Evolutionary conservation across 257 asterid species (phyloP), one percentile per base, ranked within the genome.

Genomic region (Ajuga chamaepitys): DNA sequence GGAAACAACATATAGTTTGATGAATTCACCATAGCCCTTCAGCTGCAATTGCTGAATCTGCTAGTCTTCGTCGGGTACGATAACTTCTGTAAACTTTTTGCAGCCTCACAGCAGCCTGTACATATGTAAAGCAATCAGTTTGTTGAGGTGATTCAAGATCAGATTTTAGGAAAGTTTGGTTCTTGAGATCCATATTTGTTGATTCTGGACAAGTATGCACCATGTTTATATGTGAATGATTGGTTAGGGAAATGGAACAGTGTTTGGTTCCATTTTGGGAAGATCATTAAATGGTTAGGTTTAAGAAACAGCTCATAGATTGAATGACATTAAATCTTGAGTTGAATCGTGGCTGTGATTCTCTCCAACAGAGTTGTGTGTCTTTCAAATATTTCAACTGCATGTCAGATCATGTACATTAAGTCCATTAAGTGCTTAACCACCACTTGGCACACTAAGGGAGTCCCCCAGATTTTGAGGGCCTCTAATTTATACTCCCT

Each of bases 81-180:
- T 91, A 81, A 38, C 98, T 85, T 69, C 95, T 47, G 71, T 91
- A 88, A 5, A 83, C 95, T 82, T 86, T 91, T 74, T 86, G 98
- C 18, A 88, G 65, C 72, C 60, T 85, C 86, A 79, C 78, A 30
- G 96, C 98, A 14, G 98, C 96, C 20, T 65, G 28, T 48, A 30
- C 57, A 65, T 42, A 21, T 30, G 20, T 64, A 48, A 22, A 40
- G 54, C 22, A 32, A 40, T 34, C 60, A 20, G 20, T 35, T 20
- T 67, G 54, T 21, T 58, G 13, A 52, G 18, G 47, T 42, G 67
- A 16, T 54, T 50, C 53, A 16, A 28, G 68, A 26, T 50, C 34
- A 50, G 58, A 46, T 18, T 24, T 38, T 37, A 41, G 69, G 48
- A 20, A 32, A 76, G 54, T 21, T 67, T 54, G 67, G 67, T 62